Base-by-base conservation (phyloP, 169 alveolate species). In the Blepharisma undulans region DNA sequence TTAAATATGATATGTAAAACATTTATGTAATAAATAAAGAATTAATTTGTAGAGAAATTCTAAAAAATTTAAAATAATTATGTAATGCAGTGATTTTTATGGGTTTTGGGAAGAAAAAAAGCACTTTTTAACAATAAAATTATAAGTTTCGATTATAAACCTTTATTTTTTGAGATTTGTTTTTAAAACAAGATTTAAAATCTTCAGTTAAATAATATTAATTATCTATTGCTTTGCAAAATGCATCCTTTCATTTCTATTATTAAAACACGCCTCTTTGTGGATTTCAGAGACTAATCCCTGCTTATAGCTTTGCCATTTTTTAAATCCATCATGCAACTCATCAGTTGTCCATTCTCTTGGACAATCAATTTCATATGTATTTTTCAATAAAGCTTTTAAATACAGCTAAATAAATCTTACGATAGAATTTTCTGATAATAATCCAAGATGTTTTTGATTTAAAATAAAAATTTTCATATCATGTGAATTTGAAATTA, bases 351-450 rank as follows among this genome's bases (percentile, higher is more conserved):
- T 48, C 66, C 66, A 48, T 48, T 78, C 60, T 84, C 27, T 84
- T n/a, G 89, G 89, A 8, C 89, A 84, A 84, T 84, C 89, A 48
- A 33, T 27, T 48, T 84, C 89, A 36, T 84, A 32, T n/a, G 78
- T 22, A n/a, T 84, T 84, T 84, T 84, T 25, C 33, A 84, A 19
- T 32, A 84, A n/a, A 21, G 25, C 36, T 59, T 76, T 84, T 25
- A 84, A 84, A 19, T 22, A n/a, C 29, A n/a, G 18, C 74, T 48
- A 34, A 6, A 32, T 84, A n/a, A 32, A 29, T 12, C 29, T 27
- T 78, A 78, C 86, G 10, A 78, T 78, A 14, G 60, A 25, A 32
- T 34, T 36, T 25, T 84, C 89, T n/a, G 79, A 25, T 12, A 84
- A 76, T 25, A 84, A 36, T 22, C 77, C 33, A 4, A 84, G 36